Percentiles rank a stretch among this genome's conserved stretches.
phyloP scores from a whole-genome alignment of 2,329 filamentous ascomycete species.

The Ophiostoma ips region DNA sequence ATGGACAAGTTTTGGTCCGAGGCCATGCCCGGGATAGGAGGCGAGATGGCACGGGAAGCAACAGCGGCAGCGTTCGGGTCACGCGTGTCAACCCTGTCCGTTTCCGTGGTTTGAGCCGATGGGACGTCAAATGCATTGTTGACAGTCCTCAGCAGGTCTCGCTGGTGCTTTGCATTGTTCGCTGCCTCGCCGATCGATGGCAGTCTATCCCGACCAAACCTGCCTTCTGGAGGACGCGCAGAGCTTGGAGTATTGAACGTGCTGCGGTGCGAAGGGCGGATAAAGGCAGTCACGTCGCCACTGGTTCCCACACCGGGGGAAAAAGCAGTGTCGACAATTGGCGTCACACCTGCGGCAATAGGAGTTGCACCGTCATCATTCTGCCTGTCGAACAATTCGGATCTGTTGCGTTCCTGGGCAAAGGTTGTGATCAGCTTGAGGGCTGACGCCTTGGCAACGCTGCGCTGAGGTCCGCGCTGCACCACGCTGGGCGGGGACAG shows the following conservation, averaged over 20 bases:
- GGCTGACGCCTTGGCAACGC: constrained; percentile 65
- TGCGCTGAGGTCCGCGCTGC: constrained; percentile 42
- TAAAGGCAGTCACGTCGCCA: constrained; percentile 52
- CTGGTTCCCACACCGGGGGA: constrained; percentile 56
- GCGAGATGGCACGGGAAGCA: constrained; percentile 19
- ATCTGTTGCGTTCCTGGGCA: constrained; percentile 39
- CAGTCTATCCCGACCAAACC: constrained; percentile 50
- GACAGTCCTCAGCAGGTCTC: constrained; percentile 17
- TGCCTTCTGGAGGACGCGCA: constrained; percentile 41
- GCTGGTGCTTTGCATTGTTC: constrained; percentile 14
- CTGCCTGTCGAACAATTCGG: constrained; percentile 45
- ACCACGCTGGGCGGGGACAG: constrained; percentile 54
- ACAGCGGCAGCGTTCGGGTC: no score
- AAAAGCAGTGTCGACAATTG: constrained; percentile 66
- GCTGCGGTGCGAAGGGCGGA: constrained; percentile 53
- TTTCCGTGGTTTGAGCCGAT: neutral
- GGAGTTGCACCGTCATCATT: constrained; percentile 52
- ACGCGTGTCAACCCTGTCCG: neutral
- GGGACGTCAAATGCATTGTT: neutral
- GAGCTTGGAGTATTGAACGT: constrained; percentile 57
- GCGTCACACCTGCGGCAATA: constrained; percentile 70
- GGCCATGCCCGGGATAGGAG: constrained; percentile 26
- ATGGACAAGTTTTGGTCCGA: constrained; percentile 16
- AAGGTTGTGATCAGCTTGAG: constrained; percentile 90
- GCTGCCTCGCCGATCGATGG: constrained; percentile 66